Percentiles rank a stretch among this genome's conserved stretches.
These are phyloP conservation scores for Elaeis oleifera DNA, from an alignment of 202 grass and related monocot species.

Conservation along the genomic window DNA sequence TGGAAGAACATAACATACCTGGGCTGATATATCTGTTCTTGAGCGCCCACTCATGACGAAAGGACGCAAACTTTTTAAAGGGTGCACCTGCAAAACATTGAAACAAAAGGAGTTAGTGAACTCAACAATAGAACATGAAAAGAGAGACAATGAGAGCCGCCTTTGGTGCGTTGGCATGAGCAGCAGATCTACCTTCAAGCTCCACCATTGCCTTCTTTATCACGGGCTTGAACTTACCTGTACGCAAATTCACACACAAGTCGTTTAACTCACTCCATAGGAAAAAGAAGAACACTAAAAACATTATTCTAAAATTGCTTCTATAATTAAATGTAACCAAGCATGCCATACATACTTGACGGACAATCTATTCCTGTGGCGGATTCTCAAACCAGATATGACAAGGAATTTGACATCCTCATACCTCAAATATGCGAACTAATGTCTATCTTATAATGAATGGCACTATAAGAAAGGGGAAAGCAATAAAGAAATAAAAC, in stretches of 20 bases:
- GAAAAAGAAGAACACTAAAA: too few species aligned
- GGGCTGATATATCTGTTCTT: conserved; percentile 96
- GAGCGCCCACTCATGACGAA: conserved; percentile 79
- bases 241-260: background rate
- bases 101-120: background rate
- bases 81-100: conserved; percentile 51
- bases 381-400: too few species aligned
- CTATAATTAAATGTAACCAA: too few species aligned
- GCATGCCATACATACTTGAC: too few species aligned
- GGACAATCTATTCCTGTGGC: too few species aligned
- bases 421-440: too few species aligned
- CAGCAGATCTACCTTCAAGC: conserved; percentile 62
- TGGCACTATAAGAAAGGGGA: too few species aligned
- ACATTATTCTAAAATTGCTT: too few species aligned
- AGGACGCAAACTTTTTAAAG: conserved; percentile 75
- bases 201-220: conserved; percentile 99
- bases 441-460: too few species aligned
- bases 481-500: too few species aligned
- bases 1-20: conserved; percentile 27
- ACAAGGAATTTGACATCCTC: too few species aligned
- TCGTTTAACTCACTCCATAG: background rate
- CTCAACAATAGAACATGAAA: background rate
- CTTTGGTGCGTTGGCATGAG: background rate
- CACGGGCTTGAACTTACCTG: conserved; percentile 96
- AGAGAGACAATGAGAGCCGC: background rate